Evolutionary conservation across 106 monocot genomes (phyloP), one percentile per base, ranked within the genome.

Genomic region (Agapanthus africanus): DNA sequence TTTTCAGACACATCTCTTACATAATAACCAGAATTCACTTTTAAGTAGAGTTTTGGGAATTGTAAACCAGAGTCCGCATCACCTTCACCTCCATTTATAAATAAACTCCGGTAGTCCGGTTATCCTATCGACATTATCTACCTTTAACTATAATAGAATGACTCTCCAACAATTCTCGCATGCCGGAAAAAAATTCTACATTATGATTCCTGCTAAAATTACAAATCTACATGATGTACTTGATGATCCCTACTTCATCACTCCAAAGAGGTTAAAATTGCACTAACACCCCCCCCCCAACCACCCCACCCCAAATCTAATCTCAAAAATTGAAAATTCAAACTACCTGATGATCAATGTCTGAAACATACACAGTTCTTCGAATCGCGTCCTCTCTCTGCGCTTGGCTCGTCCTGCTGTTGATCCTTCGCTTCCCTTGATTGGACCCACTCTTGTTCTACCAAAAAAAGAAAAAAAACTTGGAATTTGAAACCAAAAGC

Each of bases 351-450:
- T 86, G 82, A 79, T 97, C 91, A 65, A 97, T 97, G 65, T 97
- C 91, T 27, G 95, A 91, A 27, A 97, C 95, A 63, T 91, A 97
- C 30, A 97, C 91, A 57, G 95, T 97, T 68, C 84, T 84, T 62
- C 87, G 76, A 37, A 97, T 97, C 46, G 76, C 78, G 42, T 91
- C 91, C 9, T 97, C 95, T 62, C 86, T 46, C 67, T 97, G 95
- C 4, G 95, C 95, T 83, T 80, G 61, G 33, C 72, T 89, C 11
- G 95, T 97, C 63, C 95, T 73, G 69, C 65, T 80, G 65, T 91
- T 91, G 63, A 77, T 83, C 64, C 88, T 57, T 37, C 82, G 72
- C 50, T 74, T 89, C 30, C 91, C 88, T 27, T 75, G 85, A 11
- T 67, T 76, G 61, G 65, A 79, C 31, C 70, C 80, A 35, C 69